Evolutionary conservation across 1,284 basidiomycete genomes (phyloP).

Genomic region (Microbotryum silenes-acaulis): DNA sequence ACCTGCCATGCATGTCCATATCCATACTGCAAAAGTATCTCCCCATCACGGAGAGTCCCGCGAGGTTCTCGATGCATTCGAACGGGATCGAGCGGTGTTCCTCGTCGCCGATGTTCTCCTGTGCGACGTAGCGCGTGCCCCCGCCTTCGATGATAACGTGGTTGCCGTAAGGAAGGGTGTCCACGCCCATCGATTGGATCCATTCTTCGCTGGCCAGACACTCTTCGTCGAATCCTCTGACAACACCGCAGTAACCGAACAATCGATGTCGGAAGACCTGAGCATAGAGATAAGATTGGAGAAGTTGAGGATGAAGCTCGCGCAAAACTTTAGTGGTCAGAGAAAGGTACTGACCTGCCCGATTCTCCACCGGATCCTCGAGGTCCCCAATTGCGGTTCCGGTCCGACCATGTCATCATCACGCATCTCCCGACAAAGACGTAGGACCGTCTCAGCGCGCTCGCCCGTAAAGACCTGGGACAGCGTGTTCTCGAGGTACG

Average conservation of each 20-base stretch:
- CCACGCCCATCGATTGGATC: constrained; percentile 21
- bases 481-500: constrained; percentile 1
- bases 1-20: constrained; percentile 1
- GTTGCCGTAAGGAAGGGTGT: constrained; percentile 16
- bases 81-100: neutral
- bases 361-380: constrained; percentile 6
- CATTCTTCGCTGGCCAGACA: constrained; percentile 26
- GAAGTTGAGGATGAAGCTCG: too few species aligned
- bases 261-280: constrained; percentile 16
- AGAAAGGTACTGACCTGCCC: constrained; percentile 1
- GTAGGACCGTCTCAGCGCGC: neutral
- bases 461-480: neutral
- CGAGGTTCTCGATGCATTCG: neutral
- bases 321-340: too few species aligned
- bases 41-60: constrained; percentile 7
- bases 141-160: constrained; percentile 23
- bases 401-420: constrained; percentile 8
- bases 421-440: constrained; percentile 10
- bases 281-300: too few species aligned
- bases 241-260: constrained; percentile 18
- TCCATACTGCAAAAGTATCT: constrained; percentile 20
- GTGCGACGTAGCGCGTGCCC: constrained; percentile 20
- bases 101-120: constrained; percentile 20
- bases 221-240: constrained; percentile 23
- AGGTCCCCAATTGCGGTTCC: constrained; percentile 6